Percentiles rank a stretch among this genome's conserved stretches.
Evolutionary conservation across 1,284 basidiomycete genomes (phyloP).

Genomic region (Ustilago hordei): DNA sequence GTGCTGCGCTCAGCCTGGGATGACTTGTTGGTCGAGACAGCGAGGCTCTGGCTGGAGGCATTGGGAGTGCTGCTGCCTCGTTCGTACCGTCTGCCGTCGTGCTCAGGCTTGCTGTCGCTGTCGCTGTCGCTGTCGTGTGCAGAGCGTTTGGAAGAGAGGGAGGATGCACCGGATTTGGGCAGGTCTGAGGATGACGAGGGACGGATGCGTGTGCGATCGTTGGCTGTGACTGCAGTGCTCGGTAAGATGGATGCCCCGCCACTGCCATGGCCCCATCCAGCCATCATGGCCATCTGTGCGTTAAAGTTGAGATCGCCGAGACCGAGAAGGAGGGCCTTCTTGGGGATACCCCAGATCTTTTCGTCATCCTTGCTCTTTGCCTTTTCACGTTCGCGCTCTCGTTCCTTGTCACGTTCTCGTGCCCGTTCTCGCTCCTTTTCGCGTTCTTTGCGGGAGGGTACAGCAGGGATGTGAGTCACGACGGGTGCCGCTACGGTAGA

Average conservation of each 20-base stretch:
- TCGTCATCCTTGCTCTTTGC: slow-evolving; percentile 51
- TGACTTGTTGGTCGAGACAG: slow-evolving; percentile 2
- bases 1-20: slow-evolving; percentile 6
- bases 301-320: slow-evolving; percentile 64
- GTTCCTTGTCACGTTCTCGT: slow-evolving; percentile 48
- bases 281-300: slow-evolving; percentile 62
- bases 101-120: slow-evolving; percentile 16
- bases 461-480: slow-evolving; percentile 52
- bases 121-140: slow-evolving; percentile 19
- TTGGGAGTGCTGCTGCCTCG: slow-evolving; percentile 10
- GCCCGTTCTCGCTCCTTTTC: slow-evolving; percentile 52
- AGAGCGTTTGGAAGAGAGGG: slow-evolving; percentile 23
- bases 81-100: not conserved
- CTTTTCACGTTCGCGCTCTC: slow-evolving; percentile 41
- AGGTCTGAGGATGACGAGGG: slow-evolving; percentile 19
- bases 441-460: slow-evolving; percentile 44
- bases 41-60: not conserved
- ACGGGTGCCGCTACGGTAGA: slow-evolving; percentile 35
- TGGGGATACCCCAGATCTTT: slow-evolving; percentile 65
- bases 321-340: slow-evolving; percentile 61
- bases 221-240: slow-evolving; percentile 22
- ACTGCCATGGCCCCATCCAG: slow-evolving; percentile 62
- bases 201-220: slow-evolving; percentile 31
- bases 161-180: slow-evolving; percentile 15
- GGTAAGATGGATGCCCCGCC: slow-evolving; percentile 42